A percentile compares a stretch with the other conserved stretches of the same genome.
Evolutionary conservation across 495 filamentous ascomycete genomes (phyloP).

Genomic region (Daldinia decipiens): DNA sequence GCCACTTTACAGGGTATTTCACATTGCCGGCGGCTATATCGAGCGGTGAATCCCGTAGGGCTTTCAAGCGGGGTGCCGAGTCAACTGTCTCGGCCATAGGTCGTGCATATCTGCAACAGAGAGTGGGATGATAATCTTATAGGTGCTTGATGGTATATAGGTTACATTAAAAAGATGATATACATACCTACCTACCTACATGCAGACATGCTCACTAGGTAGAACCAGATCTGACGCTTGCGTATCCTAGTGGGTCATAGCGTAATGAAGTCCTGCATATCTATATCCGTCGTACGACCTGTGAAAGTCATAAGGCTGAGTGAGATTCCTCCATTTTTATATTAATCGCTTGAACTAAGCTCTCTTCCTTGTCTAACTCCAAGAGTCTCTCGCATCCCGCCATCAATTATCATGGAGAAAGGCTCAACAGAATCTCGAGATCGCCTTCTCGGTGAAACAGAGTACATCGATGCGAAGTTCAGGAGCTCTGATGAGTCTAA

Average conservation of each 20-base stretch:
- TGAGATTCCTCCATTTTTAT: neutral
- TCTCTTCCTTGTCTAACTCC: neutral
- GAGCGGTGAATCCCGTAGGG: conserved; percentile 12
- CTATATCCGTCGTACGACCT: conserved; percentile 7
- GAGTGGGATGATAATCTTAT: conserved; percentile 5
- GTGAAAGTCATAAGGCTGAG: conserved; percentile 1
- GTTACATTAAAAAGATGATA: neutral
- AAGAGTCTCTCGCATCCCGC: neutral
- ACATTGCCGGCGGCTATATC: conserved; percentile 4
- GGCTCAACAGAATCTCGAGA: conserved; percentile 5
- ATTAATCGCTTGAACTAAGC: neutral
- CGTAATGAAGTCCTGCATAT: conserved; percentile 8
- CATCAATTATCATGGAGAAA: conserved; percentile 4
- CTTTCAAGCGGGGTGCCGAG: conserved; percentile 2
- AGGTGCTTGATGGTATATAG: neutral
- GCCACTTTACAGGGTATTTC: conserved; percentile 3
- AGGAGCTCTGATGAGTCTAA: neutral
- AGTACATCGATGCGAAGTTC: neutral
- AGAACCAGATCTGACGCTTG: conserved; percentile 9
- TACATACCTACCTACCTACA: neutral
- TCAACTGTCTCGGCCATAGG: neutral
- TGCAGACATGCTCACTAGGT: conserved; percentile 1
- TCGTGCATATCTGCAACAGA: conserved; percentile 8
- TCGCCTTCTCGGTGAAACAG: conserved; percentile 9
- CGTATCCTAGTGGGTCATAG: neutral